These are phyloP conservation scores for Naganishia sp. DNA, from an alignment of 1,284 basidiomycete genomes.

Conservation along the genomic window DNA sequence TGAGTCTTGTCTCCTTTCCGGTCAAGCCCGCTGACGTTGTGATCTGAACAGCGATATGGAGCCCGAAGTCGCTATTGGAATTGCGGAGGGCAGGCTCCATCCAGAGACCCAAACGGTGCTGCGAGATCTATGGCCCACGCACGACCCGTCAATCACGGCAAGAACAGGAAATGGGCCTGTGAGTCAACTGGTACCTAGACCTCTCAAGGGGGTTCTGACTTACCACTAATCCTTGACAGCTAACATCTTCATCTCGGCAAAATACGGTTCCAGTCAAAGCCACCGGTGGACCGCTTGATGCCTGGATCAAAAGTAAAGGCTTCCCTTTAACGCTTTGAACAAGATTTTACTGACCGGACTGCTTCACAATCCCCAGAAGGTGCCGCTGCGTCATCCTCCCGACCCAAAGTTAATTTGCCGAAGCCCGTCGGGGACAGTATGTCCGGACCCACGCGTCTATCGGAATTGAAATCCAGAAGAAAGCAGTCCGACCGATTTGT, in stretches of 20 bases:
- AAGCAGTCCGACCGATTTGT: background rate
- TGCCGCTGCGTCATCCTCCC: background rate
- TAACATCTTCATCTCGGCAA: conserved; percentile 34
- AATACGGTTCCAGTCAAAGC: conserved; percentile 31
- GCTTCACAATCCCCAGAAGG: conserved; percentile 7
- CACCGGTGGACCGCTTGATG: conserved; percentile 45
- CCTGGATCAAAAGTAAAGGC: conserved; percentile 44
- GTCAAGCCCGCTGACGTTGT: conserved; percentile 52
- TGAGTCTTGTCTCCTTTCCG: conserved; percentile 52
- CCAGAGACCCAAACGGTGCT: conserved; percentile 73
- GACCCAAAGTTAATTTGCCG: conserved; percentile 35
- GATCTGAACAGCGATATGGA: conserved; percentile 44
- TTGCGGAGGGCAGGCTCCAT: conserved; percentile 76
- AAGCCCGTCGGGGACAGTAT: conserved; percentile 42
- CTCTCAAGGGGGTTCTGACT: too few relatives aligned
- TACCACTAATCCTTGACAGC: background rate
- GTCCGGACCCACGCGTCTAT: conserved; percentile 46
- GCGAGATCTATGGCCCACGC: conserved; percentile 75
- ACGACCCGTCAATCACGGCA: conserved; percentile 33
- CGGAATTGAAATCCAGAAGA: conserved; percentile 36
- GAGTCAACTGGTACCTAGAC: background rate
- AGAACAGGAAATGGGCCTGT: background rate
- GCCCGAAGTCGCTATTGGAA: conserved; percentile 55
- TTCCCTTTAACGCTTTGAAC: background rate
- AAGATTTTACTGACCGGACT: background rate